Evolutionary conservation across 2,329 filamentous ascomycete species (phyloP).

Genomic region (Aspergillus niger): DNA sequence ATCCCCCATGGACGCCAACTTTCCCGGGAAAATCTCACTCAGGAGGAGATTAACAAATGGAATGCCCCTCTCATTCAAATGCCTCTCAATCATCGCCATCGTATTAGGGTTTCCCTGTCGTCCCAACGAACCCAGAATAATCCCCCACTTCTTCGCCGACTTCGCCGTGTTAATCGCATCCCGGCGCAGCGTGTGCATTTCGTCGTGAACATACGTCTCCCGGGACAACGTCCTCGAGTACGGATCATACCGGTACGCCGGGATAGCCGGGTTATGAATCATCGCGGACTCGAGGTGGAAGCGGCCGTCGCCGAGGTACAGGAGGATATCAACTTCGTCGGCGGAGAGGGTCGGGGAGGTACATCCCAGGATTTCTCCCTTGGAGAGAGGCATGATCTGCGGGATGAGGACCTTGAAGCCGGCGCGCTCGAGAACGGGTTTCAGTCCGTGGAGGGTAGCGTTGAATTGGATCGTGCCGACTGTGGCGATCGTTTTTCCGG

Average conservation of each 20-base stretch:
- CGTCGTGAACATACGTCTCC: constrained; percentile 87
- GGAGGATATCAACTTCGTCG: constrained; percentile 70
- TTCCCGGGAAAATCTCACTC: constrained; percentile 95
- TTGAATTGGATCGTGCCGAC: constrained; percentile 99
- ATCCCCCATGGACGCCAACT: constrained; percentile 88
- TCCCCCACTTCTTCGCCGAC: constrained; percentile 82
- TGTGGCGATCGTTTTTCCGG: constrained; percentile 84
- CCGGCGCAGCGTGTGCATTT: constrained; percentile 80
- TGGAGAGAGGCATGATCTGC: constrained; percentile 88
- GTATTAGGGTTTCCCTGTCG: constrained; percentile 96
- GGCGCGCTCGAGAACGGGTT: constrained; percentile 73
- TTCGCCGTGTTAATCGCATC: constrained; percentile 76
- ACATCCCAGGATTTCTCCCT: constrained; percentile 96
- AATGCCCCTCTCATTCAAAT: constrained; percentile 70
- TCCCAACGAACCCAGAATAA: constrained; percentile 89
- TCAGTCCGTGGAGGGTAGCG: constrained; percentile 86
- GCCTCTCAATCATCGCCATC: constrained; percentile 79
- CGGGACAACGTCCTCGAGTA: constrained; percentile 90
- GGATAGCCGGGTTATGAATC: constrained; percentile 92
- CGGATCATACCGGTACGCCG: constrained; percentile 94
- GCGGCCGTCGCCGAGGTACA: constrained; percentile 88
- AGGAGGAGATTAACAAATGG: constrained; percentile 83
- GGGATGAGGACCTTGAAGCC: constrained; percentile 86
- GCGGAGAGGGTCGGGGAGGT: constrained; percentile 75
- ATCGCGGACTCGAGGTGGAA: constrained; percentile 98